Evolutionary conservation across 495 filamentous ascomycete genomes (phyloP), one percentile per base, ranked within the genome.

Genomic region (Sordaria brevicollis): DNA sequence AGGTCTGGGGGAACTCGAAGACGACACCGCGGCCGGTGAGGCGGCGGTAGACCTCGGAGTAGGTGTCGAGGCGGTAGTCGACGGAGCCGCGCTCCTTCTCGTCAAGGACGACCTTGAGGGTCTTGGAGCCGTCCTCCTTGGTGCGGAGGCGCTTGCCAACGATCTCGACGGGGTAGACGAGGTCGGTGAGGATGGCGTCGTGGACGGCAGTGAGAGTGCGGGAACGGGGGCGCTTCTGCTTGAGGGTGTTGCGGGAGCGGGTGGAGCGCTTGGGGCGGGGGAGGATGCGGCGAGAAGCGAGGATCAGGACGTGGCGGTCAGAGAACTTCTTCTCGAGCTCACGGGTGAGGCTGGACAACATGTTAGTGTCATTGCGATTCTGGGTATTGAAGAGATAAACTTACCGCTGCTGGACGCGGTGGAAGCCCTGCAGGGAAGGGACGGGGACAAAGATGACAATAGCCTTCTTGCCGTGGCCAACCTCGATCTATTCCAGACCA

Each of bases 311-410:
- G 85, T 99, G 95, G 84, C 95, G 94, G 89, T 98, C 95, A 75
- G 95, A 97, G 92, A 99, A 99, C 88, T 98, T 99, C 93, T 99
- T 98, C 89, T 99, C 95, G 78, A 99, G 93, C 89, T 99, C 95
- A 84, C 95, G 95, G 85, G 95, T 98, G 76, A 99, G 90, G 80
- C 95, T 98, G 67, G 19, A 17, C n/a, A 0, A 4, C 2, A 6
- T n/a, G 72, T 81, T 67, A 82, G 76, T 35, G 67, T 39, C 25
- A 68, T 66, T 35, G 35, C 65, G 43, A 54, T 21, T 21, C 10
- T 41, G 34, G 19, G 38, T 31, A 33, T 31, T 10, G 41, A 33
- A 62, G 35, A 41, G 49, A 65, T 38, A 65, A 70, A 85, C 86
- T 79, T 92, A 99, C 95, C 95, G 93, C 88, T 97, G 95, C 89